Conservation (phyloP, 2,329 filamentous ascomycete genomes). For the Celoporthe dispersa region DNA sequence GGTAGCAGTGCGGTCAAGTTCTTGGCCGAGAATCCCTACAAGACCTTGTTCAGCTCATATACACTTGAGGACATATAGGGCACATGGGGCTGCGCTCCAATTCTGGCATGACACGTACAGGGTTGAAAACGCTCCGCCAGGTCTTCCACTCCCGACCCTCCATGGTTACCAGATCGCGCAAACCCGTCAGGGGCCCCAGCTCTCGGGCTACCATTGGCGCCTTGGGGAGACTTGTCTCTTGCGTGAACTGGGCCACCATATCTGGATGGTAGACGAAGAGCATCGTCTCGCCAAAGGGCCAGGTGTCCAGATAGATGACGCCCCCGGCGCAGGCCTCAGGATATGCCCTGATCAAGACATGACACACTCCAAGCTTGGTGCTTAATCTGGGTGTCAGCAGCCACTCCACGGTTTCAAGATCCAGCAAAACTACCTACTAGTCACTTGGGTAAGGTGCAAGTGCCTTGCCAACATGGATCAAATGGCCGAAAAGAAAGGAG, state of each 20-base stretch:
- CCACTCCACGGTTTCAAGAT: background rate
- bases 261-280: conserved; percentile 43
- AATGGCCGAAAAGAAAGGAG: conserved; percentile 41
- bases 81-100: background rate
- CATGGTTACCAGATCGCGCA: conserved; percentile 17
- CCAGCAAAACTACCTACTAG: background rate
- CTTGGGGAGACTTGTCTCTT: conserved; percentile 34
- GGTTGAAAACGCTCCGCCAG: conserved; percentile 26
- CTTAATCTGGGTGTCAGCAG: background rate
- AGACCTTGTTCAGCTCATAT: background rate
- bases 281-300: conserved; percentile 42
- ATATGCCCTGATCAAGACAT: conserved; percentile 32
- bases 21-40: conserved; percentile 33
- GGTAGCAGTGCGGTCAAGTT: conserved; percentile 43
- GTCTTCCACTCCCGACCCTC: conserved; percentile 24
- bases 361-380: conserved; percentile 1
- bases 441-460: conserved; percentile 8
- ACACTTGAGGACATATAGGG: background rate
- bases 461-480: conserved; percentile 8
- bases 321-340: conserved; percentile 38
- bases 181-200: conserved; percentile 13
- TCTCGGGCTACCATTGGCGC: background rate
- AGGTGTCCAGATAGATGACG: conserved; percentile 43
- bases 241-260: conserved; percentile 44
- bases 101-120: background rate